Conservation (phyloP, 306 rosid species). For the Lathyrus aphaca region DNA sequence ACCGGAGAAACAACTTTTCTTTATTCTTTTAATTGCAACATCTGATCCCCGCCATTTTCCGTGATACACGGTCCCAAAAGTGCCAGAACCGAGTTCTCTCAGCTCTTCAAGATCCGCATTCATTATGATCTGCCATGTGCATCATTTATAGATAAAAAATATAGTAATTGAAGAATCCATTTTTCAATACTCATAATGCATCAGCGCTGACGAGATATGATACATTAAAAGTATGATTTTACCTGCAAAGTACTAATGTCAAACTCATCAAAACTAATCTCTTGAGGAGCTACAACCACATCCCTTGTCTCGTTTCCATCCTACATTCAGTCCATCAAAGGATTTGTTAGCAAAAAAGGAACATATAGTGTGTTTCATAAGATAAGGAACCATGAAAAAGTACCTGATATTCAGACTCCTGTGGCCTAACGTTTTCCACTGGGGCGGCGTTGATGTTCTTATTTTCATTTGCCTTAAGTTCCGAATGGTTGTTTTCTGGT, state of each 20-base stretch:
- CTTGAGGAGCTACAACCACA: slow-evolving; percentile 55
- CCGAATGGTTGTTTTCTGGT: slow-evolving; percentile 56
- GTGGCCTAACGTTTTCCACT: slow-evolving; percentile 61
- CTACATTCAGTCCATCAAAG: slow-evolving; percentile 49
- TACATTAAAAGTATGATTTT: slow-evolving; percentile 33
- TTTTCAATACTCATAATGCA: background rate
- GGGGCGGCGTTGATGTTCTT: slow-evolving; percentile 54
- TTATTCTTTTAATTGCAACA: slow-evolving; percentile 95
- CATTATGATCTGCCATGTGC: slow-evolving; percentile 64
- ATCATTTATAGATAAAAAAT: slow-evolving; percentile 2
- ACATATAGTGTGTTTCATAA: background rate
- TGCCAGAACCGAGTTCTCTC: slow-evolving; percentile 88
- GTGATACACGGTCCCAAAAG: slow-evolving; percentile 96
- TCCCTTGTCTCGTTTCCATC: slow-evolving; percentile 59
- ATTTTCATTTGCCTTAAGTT: slow-evolving; percentile 57
- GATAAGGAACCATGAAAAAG: slow-evolving; percentile 34
- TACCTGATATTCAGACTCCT: slow-evolving; percentile 75
- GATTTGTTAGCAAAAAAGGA: slow-evolving; percentile 37
- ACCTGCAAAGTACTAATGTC: slow-evolving; percentile 91
- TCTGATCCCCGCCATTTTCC: slow-evolving; percentile 97
- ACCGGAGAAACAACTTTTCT: slow-evolving; percentile 88
- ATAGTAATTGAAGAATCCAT: background rate
- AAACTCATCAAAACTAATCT: slow-evolving; percentile 60
- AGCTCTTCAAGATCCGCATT: slow-evolving; percentile 94
- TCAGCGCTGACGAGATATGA: slow-evolving; percentile 6